Percentiles rank a stretch among this genome's conserved stretches.
Evolutionary conservation across 345 rosid genomes (phyloP).

Genomic region (Salix koriyanagi): DNA sequence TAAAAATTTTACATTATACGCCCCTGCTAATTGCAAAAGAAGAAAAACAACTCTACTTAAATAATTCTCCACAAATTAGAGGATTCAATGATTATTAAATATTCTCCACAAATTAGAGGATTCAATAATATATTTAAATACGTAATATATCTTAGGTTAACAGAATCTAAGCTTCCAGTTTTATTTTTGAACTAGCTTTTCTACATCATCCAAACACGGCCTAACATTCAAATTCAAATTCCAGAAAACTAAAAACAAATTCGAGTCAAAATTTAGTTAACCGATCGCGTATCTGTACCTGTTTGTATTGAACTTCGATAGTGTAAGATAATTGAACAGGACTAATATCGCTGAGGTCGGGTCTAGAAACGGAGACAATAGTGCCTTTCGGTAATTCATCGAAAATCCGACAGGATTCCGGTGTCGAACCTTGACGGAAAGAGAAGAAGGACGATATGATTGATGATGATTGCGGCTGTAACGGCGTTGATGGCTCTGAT

Average conservation of each 20-base stretch:
- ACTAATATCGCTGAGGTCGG: slow-evolving; percentile 86
- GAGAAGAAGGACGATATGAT: slow-evolving; percentile 53
- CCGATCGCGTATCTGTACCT: slow-evolving; percentile 36
- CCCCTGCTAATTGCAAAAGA: not conserved
- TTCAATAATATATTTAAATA: no score
- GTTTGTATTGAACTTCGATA: slow-evolving; percentile 81
- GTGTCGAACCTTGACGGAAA: slow-evolving; percentile 41
- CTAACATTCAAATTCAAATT: not conserved
- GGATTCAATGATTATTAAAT: not conserved
- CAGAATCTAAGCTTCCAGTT: not conserved
- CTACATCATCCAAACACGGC: not conserved
- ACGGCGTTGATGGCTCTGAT: slow-evolving; percentile 41
- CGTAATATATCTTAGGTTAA: no score
- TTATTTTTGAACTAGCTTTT: not conserved
- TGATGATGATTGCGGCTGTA: slow-evolving; percentile 17
- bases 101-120: no score
- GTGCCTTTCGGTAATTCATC: slow-evolving; percentile 78
- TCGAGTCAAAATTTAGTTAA: not conserved
- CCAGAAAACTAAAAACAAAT: not conserved
- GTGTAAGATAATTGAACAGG: slow-evolving; percentile 80
- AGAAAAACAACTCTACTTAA: no score
- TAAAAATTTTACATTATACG: no score
- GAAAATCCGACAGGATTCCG: slow-evolving; percentile 64
- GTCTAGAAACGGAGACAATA: slow-evolving; percentile 76
- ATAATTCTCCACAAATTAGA: not conserved